Evolutionary conservation across 208 protist genomes (phyloP).

Genomic region (Trypanosoma vivax): DNA sequence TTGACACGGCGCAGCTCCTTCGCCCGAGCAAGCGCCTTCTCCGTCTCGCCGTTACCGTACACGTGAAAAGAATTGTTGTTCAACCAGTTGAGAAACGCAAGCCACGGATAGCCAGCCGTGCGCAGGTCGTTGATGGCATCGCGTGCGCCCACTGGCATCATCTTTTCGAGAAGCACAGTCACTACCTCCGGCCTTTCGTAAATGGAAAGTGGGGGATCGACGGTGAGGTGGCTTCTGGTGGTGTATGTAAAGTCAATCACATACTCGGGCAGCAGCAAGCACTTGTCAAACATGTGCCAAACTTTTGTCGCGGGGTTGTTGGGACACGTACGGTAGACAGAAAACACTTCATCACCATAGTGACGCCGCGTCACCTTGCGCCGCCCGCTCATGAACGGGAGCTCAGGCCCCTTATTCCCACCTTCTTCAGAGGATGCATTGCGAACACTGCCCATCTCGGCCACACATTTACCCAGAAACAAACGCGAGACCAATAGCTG

Average conservation of each 20-base stretch:
- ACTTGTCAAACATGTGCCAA: constrained; percentile 86
- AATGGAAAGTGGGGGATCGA: constrained; percentile 18
- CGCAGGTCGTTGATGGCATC: constrained; percentile 19
- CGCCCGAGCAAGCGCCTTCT: constrained; percentile 22
- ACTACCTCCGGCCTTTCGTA: constrained; percentile 13
- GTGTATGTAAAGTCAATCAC: constrained; percentile 84
- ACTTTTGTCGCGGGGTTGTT: constrained; percentile 28
- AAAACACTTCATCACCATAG: constrained; percentile 54
- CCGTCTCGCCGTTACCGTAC: constrained; percentile 36
- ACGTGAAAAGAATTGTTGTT: constrained; percentile 27
- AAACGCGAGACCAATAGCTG: constrained; percentile 43
- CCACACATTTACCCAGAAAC: constrained; percentile 56
- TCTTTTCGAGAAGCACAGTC: constrained; percentile 6
- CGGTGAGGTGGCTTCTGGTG: constrained; percentile 8
- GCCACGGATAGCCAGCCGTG: constrained; percentile 20
- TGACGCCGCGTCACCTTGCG: constrained; percentile 33
- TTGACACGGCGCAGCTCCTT: constrained; percentile 3
- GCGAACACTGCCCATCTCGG: constrained; percentile 26
- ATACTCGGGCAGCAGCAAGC: constrained; percentile 75
- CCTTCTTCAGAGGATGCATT: constrained; percentile 21
- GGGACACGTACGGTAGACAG: constrained; percentile 54
- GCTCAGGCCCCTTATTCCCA: constrained; percentile 13
- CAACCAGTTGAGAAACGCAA: constrained; percentile 34
- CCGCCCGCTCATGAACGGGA: constrained; percentile 22
- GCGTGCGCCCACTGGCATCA: constrained; percentile 1